Conservation (phyloP, 1,284 basidiomycete species). For the Marasmius fiardii region DNA sequence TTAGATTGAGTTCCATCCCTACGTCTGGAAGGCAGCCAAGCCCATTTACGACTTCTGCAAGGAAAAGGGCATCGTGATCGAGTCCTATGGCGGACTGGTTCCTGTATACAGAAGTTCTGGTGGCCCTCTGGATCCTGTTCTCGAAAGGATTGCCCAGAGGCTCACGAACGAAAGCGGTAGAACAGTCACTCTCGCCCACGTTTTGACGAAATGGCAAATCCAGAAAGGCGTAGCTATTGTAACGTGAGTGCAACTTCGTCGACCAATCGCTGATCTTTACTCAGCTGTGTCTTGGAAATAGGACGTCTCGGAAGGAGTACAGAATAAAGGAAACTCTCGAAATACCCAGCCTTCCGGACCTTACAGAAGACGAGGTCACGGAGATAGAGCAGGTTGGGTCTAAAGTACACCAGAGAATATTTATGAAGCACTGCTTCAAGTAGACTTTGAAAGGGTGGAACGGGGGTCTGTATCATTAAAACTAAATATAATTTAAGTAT, state of each 20-base stretch:
- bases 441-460: not conserved
- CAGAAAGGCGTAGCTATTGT: conserved; percentile 46
- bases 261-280: not conserved
- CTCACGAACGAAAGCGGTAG: conserved; percentile 21
- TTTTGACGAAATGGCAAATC: conserved; percentile 46
- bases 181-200: conserved; percentile 37
- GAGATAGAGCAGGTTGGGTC: conserved; percentile 42
- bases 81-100: conserved; percentile 65
- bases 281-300: conserved; percentile 12
- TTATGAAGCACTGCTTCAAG: conserved; percentile 18
- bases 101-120: conserved; percentile 56
- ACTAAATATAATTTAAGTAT: not conserved
- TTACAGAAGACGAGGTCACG: conserved; percentile 42
- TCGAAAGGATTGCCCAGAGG: conserved; percentile 7
- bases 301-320: conserved; percentile 45
- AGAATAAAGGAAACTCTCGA: conserved; percentile 48
- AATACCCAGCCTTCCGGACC: conserved; percentile 32
- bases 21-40: conserved; percentile 58
- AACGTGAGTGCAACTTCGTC: conserved; percentile 37
- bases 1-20: conserved; percentile 82
- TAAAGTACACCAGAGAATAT: conserved; percentile 34
- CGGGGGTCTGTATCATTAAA: not conserved
- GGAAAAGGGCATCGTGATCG: conserved; percentile 62
- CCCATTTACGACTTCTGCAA: conserved; percentile 53
- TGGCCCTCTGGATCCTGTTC: conserved; percentile 49